Percentiles rank a stretch among this genome's conserved stretches.
Conservation (phyloP, 441 rosid genomes). For the Populus hybrid region DNA sequence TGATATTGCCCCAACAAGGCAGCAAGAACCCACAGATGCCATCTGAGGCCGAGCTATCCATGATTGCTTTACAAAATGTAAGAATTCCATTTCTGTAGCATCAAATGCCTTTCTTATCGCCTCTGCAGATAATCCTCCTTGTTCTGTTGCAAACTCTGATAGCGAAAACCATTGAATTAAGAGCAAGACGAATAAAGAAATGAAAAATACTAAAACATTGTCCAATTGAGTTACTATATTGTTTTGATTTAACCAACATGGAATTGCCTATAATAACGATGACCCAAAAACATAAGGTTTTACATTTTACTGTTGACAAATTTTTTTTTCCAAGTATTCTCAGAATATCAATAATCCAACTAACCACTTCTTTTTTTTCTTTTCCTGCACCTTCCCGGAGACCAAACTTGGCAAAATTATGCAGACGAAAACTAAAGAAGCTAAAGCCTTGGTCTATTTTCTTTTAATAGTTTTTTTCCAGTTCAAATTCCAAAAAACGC, state of each 20-base stretch:
- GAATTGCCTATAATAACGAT: neutral
- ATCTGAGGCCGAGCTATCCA: constrained; percentile 48
- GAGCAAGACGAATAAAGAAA: neutral
- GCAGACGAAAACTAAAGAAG: neutral
- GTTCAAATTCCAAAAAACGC: neutral
- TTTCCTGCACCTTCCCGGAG: neutral
- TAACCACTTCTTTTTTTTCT: neutral
- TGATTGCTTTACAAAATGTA: constrained; percentile 41
- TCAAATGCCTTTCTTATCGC: constrained; percentile 52
- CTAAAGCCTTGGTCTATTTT: neutral
- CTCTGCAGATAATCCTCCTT: constrained; percentile 54
- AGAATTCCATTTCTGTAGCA: constrained; percentile 52
- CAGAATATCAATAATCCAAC: no score
- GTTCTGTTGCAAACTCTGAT: constrained; percentile 46
- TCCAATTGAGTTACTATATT: neutral
- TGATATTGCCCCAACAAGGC: constrained; percentile 54
- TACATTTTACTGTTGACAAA: neutral
- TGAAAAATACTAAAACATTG: neutral
- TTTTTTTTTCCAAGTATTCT: no score
- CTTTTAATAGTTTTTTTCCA: neutral
- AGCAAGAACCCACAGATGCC: constrained; percentile 60
- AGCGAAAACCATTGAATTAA: neutral
- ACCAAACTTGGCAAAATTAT: neutral
- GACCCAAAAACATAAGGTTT: neutral
- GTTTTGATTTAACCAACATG: neutral